Evolutionary conservation across 441 rosid species (phyloP).

Genomic region (Croton laevigatus): DNA sequence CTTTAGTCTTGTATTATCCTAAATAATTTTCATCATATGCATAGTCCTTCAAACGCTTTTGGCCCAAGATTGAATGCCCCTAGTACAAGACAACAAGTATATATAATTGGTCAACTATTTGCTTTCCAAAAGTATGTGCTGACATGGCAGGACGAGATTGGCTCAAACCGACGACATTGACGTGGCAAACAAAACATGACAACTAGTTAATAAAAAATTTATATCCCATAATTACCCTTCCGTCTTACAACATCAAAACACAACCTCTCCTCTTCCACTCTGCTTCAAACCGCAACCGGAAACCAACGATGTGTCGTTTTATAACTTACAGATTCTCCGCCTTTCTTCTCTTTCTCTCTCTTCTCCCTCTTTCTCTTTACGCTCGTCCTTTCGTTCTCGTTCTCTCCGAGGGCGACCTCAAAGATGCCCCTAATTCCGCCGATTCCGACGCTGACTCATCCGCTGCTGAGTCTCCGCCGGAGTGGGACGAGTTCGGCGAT

Average conservation of each 20-base stretch:
- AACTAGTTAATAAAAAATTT: too few species aligned
- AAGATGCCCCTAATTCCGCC: conserved; percentile 41
- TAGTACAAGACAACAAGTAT: too few species aligned
- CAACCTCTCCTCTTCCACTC: background rate
- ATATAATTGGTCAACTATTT: too few species aligned
- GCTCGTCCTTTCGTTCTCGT: conserved; percentile 74
- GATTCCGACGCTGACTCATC: conserved; percentile 39
- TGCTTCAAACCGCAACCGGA: background rate
- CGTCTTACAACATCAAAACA: background rate
- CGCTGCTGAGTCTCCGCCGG: conserved; percentile 39
- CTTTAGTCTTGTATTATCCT: too few species aligned
- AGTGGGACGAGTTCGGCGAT: conserved; percentile 89
- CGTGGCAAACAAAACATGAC: background rate
- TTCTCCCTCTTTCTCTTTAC: conserved; percentile 36
- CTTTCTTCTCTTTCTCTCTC: conserved; percentile 27
- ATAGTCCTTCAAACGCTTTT: too few species aligned
- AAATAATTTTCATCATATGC: too few species aligned
- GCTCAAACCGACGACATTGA: background rate
- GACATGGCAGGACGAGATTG: background rate
- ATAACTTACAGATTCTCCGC: background rate
- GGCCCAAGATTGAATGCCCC: too few species aligned
- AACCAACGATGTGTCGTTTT: conserved; percentile 7
- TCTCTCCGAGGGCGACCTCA: conserved; percentile 85
- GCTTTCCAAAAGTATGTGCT: too few species aligned
- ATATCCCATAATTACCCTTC: conserved; percentile 4